These are phyloP conservation scores for Zea mays DNA, from an alignment of 176 grass and related monocot species.

Conservation along the genomic window DNA sequence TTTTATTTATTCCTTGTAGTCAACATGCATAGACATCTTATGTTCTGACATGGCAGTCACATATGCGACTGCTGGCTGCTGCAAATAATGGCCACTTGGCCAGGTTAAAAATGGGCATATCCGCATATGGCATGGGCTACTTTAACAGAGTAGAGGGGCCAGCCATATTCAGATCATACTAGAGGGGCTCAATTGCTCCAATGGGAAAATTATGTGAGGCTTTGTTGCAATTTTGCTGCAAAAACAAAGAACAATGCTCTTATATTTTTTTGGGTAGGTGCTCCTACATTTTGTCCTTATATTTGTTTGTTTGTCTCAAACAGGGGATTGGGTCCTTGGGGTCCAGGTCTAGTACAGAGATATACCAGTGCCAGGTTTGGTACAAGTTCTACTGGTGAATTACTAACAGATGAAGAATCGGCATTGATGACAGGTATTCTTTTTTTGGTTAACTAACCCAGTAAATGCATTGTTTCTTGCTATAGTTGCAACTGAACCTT, in stretches of 20 bases:
- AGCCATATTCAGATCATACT: neutral
- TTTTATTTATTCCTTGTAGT: neutral
- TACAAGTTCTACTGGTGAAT: conserved; percentile 60
- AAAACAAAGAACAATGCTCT: neutral
- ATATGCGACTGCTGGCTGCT: neutral
- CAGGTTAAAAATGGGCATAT: conserved; percentile 3
- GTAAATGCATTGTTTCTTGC: neutral
- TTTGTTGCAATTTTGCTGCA: conserved; percentile 22
- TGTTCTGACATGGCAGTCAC: neutral
- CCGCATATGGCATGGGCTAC: neutral
- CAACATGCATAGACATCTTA: neutral
- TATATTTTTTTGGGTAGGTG: neutral
- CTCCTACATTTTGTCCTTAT: conserved; percentile 12
- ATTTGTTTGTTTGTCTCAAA: conserved; percentile 31
- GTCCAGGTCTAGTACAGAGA: conserved; percentile 73
- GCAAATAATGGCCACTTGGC: neutral
- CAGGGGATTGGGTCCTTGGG: conserved; percentile 98
- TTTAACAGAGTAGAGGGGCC: neutral
- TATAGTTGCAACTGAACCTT: conserved; percentile 25
- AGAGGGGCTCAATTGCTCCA: neutral
- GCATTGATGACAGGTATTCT: conserved; percentile 70
- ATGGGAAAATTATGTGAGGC: neutral
- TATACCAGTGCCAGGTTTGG: conserved; percentile 90
- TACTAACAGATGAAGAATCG: conserved; percentile 74
- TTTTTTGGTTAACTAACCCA: neutral